Evolutionary conservation across 495 filamentous ascomycete species (phyloP).

Genomic region (Xylaria acuta): DNA sequence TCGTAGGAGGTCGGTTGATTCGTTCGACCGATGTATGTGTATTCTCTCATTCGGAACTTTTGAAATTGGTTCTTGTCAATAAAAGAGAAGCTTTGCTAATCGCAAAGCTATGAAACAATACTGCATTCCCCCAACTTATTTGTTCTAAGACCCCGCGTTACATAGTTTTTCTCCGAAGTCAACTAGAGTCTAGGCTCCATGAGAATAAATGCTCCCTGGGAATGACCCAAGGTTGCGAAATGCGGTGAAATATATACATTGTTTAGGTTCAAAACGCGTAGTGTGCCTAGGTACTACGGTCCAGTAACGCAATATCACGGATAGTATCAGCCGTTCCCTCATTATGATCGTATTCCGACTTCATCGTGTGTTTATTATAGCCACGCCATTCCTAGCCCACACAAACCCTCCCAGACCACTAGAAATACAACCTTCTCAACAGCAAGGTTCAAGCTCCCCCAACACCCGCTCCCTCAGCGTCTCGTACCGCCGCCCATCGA

Average conservation of each 20-base stretch:
- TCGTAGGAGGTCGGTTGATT: neutral
- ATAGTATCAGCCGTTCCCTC: neutral
- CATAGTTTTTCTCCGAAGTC: neutral
- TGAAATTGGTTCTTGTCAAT: neutral
- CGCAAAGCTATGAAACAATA: neutral
- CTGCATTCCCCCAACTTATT: neutral
- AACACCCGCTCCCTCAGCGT: conserved; percentile 55
- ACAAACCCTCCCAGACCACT: neutral
- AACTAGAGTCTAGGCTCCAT: neutral
- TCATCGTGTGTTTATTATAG: neutral
- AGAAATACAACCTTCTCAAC: neutral
- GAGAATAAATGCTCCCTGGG: neutral
- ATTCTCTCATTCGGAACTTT: neutral
- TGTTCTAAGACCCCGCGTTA: neutral
- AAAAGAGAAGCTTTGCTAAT: conserved; percentile 9
- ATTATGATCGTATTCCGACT: neutral
- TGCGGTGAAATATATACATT: neutral
- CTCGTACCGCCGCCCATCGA: conserved; percentile 55
- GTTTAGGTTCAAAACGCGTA: too few species aligned
- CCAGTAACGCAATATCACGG: too few species aligned
- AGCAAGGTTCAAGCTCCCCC: conserved; percentile 25
- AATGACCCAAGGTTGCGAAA: neutral
- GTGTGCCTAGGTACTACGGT: neutral
- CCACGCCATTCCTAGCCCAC: neutral
- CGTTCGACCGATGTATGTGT: neutral